These are phyloP conservation scores for Monsonia emarginata DNA, from an alignment of 441 rosid genomes.

Conservation along the genomic window DNA sequence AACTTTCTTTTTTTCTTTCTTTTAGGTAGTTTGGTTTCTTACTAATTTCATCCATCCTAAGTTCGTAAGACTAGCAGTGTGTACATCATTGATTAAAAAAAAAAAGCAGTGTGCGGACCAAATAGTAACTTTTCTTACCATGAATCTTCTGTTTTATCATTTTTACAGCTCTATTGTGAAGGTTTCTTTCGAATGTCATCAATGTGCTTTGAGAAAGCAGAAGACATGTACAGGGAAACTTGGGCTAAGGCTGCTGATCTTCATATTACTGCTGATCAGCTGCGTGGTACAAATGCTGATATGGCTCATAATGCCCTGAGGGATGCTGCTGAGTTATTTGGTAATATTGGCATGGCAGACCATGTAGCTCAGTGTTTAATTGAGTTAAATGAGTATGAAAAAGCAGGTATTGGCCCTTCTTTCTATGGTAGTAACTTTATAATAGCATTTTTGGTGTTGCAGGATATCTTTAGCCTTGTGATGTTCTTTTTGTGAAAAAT, in stretches of 20 bases:
- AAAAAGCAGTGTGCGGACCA: background rate
- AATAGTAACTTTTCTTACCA: background rate
- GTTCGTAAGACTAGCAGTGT: no score
- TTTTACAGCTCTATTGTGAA: slow-evolving; percentile 33
- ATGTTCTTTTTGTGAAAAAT: background rate
- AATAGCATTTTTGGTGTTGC: background rate
- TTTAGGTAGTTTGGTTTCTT: no score
- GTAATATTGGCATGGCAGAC: slow-evolving; percentile 34
- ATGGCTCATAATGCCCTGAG: slow-evolving; percentile 24
- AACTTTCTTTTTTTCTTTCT: background rate
- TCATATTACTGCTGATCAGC: slow-evolving; percentile 28
- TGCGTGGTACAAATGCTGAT: slow-evolving; percentile 25
- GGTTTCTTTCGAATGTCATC: slow-evolving; percentile 38
- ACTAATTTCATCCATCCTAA: background rate
- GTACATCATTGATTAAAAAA: no score
- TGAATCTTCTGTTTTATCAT: slow-evolving; percentile 2
- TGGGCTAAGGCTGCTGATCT: slow-evolving; percentile 32
- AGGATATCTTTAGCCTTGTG: background rate
- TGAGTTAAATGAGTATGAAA: slow-evolving; percentile 28
- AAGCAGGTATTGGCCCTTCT: background rate
- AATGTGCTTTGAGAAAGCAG: slow-evolving; percentile 42
- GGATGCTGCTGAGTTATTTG: slow-evolving; percentile 37
- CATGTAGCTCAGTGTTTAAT: slow-evolving; percentile 35
- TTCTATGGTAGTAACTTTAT: background rate
- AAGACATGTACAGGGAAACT: slow-evolving; percentile 31